phyloP scores from a whole-genome alignment of 2,329 filamentous ascomycete genomes.

The Aspergillus thermomutatus region DNA sequence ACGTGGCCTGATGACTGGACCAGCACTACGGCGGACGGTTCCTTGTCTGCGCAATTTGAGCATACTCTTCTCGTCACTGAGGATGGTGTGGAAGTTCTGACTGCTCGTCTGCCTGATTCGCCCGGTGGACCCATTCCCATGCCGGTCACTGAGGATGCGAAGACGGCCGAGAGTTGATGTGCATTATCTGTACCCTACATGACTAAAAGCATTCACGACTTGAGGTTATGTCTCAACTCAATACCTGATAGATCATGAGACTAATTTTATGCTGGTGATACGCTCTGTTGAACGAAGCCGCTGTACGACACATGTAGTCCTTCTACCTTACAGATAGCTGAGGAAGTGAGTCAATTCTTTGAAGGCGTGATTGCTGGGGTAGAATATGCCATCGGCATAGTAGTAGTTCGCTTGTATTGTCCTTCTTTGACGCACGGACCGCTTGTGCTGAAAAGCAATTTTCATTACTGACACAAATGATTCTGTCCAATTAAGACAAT shows the following conservation, averaged over 20 bases:
- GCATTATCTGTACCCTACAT: not conserved
- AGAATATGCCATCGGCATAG: not conserved
- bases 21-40: slow-evolving; percentile 86
- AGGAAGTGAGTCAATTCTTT: not conserved
- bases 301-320: not conserved
- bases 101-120: slow-evolving; percentile 67
- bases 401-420: too few species aligned
- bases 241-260: not conserved
- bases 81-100: slow-evolving; percentile 76
- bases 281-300: not conserved
- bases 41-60: slow-evolving; percentile 90
- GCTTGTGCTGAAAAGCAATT: too few species aligned
- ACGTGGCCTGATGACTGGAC: slow-evolving; percentile 99
- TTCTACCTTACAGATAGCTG: not conserved
- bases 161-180: not conserved
- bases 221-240: not conserved
- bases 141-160: slow-evolving; percentile 32
- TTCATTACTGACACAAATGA: too few species aligned
- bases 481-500: too few species aligned
- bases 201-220: not conserved
- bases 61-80: slow-evolving; percentile 82
- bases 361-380: not conserved
- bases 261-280: not conserved
- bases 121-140: slow-evolving; percentile 70
- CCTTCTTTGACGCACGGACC: not conserved